Percentiles rank a stretch among this genome's conserved stretches.
These are phyloP conservation scores for Calycina herbarum DNA, from an alignment of 2,329 filamentous ascomycete species.

Conservation along the genomic window DNA sequence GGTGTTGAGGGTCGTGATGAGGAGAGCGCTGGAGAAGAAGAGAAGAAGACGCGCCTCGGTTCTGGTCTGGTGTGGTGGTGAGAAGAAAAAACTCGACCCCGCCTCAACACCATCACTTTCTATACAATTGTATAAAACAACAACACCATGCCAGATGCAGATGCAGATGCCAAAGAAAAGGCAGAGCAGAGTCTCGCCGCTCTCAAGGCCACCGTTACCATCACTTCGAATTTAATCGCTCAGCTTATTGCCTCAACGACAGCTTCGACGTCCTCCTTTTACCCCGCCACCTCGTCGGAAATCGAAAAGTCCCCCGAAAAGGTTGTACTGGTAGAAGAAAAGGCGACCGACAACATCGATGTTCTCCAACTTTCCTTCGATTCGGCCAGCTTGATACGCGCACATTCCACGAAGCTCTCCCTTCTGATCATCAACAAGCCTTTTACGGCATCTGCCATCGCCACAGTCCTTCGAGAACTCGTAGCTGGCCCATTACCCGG, in stretches of 20 bases:
- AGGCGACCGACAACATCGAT: slow-evolving; percentile 43
- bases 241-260: slow-evolving; percentile 21
- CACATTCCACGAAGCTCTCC: slow-evolving; percentile 84
- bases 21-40: background rate
- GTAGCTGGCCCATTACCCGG: slow-evolving; percentile 71
- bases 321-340: background rate
- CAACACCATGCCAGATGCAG: slow-evolving; percentile 18
- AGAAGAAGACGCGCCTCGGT: background rate
- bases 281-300: background rate
- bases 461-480: slow-evolving; percentile 70
- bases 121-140: background rate
- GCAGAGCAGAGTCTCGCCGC: slow-evolving; percentile 23
- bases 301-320: slow-evolving; percentile 1
- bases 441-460: slow-evolving; percentile 77
- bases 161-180: slow-evolving; percentile 16
- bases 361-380: slow-evolving; percentile 70
- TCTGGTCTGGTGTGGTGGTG: background rate
- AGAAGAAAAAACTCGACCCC: slow-evolving; percentile 4
- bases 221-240: slow-evolving; percentile 26
- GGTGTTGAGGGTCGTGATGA: background rate
- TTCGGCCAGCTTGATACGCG: slow-evolving; percentile 70
- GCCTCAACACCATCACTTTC: background rate
- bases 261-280: background rate
- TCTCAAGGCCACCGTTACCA: slow-evolving; percentile 31
- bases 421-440: slow-evolving; percentile 84